phyloP scores from a whole-genome alignment of 768 basidiomycete genomes.

The Suillus subluteus region DNA sequence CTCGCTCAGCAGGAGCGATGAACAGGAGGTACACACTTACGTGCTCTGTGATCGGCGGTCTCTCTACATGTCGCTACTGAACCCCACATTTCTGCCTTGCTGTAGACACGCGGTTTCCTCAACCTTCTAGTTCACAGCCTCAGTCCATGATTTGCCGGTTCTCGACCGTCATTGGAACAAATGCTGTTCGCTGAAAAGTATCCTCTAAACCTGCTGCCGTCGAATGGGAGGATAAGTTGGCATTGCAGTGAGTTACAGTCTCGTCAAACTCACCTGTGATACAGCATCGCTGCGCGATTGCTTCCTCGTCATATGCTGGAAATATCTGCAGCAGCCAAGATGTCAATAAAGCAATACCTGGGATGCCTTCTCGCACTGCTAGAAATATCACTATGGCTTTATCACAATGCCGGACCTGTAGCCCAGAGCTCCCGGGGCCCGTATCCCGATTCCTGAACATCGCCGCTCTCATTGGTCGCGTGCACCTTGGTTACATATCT shows the following conservation, averaged over 20 bases:
- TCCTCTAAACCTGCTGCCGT: background rate
- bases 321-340: background rate
- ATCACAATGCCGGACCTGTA: background rate
- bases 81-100: background rate
- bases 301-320: background rate
- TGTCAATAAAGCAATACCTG: background rate
- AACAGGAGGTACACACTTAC: background rate
- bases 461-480: background rate
- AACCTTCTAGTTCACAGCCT: background rate
- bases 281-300: background rate
- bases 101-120: background rate
- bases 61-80: background rate
- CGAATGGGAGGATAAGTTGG: background rate
- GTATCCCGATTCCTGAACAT: background rate
- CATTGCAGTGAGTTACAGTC: background rate
- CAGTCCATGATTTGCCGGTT: background rate
- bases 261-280: background rate
- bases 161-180: background rate
- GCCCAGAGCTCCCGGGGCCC: background rate
- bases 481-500: background rate
- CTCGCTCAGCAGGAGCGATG: background rate
- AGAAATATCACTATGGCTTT: background rate
- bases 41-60: background rate
- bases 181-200: background rate
- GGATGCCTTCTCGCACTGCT: background rate